Base-by-base conservation (phyloP, 2,329 filamentous ascomycete genomes). In the Cladosporium phlei region DNA sequence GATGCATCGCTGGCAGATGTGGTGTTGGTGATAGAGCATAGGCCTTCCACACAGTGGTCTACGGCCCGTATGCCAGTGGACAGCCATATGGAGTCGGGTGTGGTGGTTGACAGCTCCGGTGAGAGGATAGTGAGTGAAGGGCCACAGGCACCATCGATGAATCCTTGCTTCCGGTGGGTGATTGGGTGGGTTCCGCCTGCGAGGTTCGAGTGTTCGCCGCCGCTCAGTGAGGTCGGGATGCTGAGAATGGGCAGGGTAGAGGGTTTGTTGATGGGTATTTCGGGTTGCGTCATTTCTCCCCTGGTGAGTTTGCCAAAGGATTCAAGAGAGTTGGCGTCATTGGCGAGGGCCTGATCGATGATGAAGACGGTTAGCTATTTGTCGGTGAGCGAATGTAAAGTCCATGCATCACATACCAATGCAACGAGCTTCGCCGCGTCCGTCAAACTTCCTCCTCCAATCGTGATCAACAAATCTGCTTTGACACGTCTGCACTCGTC, bases 11-110 rank as follows among this genome's bases (percentile, higher is more conserved):
- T 63, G n/a, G 57, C 56, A 0, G 53, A 32, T 2, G 63, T 68
- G 8, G 57, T 59, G 1, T 39, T 39, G 2, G 59, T 46, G 1
- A 70, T 55, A 1, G 71, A 72, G 51, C 73, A 78, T 4, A 77
- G 58, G 1, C 73, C 73, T 59, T 81, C 78, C 3, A 81, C 71
- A 47, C 76, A 80, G 55, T 80, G 77, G 53, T 81, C 78, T 0
- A 81, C 69, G 0, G 74, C 70, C 7, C 78, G 67, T 6, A 82
- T 67, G 0, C 80, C 79, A 0, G 77, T 79, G 33, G 73, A 75
- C 1, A 82, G 63, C 79, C 78, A 83, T 16, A 79, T 66, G 16
- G 64, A 63, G 1, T 66, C 62, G 0, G 78, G 79, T 0, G 78
- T 81, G 0, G 72, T 73, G 2, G 65, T 59, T 12, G 68, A 69